Evolutionary conservation across 352 stramenopile species (phyloP).

Genomic region (Phytopythium helicoides): DNA sequence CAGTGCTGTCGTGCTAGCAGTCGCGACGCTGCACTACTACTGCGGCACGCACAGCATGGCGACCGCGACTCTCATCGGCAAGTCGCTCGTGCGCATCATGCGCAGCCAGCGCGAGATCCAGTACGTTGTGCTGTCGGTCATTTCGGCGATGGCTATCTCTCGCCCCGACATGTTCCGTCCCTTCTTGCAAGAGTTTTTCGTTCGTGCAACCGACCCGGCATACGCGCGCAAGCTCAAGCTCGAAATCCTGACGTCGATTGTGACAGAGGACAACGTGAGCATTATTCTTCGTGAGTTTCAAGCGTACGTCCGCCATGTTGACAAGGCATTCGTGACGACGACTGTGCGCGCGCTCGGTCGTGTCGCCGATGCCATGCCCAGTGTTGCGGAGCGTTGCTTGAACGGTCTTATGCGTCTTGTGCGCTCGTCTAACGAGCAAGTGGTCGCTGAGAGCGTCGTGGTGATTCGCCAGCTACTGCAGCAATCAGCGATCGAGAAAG

Average conservation of each 20-base stretch:
- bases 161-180: constrained; percentile 95
- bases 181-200: constrained; percentile 98
- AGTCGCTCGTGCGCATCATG: constrained; percentile 97
- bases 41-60: constrained; percentile 90
- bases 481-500: constrained; percentile 80
- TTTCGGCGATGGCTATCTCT: constrained; percentile 93
- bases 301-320: constrained; percentile 94
- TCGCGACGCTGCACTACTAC: constrained; percentile 97
- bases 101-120: constrained; percentile 96
- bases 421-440: constrained; percentile 81
- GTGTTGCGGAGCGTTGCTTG: constrained; percentile 90
- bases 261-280: constrained; percentile 91
- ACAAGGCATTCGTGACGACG: constrained; percentile 95
- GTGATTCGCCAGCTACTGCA: constrained; percentile 95
- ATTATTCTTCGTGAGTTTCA: constrained; percentile 95
- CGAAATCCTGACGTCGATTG: constrained; percentile 94
- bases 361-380: constrained; percentile 89
- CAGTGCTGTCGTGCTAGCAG: constrained; percentile 95
- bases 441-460: constrained; percentile 95
- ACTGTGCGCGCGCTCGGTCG: constrained; percentile 92
- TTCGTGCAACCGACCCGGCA: constrained; percentile 92
- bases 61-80: constrained; percentile 91
- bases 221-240: constrained; percentile 98
- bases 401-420: constrained; percentile 86
- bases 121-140: constrained; percentile 96